phyloP scores from a whole-genome alignment of 495 filamentous ascomycete genomes.

The Aspergillus incahuasiensis region DNA sequence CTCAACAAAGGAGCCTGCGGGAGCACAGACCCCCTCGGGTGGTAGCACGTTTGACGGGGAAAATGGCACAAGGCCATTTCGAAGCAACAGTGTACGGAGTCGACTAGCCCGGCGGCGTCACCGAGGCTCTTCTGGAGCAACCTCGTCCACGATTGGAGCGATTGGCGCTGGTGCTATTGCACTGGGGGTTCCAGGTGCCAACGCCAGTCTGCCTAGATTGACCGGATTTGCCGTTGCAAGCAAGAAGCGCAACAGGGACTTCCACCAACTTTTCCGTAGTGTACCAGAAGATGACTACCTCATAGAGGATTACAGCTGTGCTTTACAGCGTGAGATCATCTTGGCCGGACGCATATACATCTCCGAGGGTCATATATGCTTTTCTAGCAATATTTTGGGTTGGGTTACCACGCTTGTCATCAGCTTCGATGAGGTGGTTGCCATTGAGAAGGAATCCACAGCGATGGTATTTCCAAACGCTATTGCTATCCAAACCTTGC shows the following conservation, averaged over 20 bases:
- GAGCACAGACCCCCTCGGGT: slow-evolving; percentile 59
- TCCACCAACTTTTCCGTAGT: slow-evolving; percentile 88
- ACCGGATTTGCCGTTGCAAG: slow-evolving; percentile 96
- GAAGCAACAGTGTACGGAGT: slow-evolving; percentile 81
- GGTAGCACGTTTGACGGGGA: slow-evolving; percentile 69
- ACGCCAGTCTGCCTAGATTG: slow-evolving; percentile 61
- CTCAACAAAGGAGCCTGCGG: slow-evolving; percentile 35
- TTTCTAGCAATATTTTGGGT: slow-evolving; percentile 97
- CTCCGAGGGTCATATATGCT: slow-evolving; percentile 95
- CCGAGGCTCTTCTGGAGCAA: slow-evolving; percentile 82
- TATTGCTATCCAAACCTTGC: slow-evolving; percentile 91
- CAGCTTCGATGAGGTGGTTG: slow-evolving; percentile 95
- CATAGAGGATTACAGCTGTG: slow-evolving; percentile 98
- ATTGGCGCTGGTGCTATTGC: slow-evolving; percentile 61
- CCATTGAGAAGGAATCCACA: slow-evolving; percentile 94
- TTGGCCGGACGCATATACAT: slow-evolving; percentile 92
- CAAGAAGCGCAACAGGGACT: slow-evolving; percentile 93
- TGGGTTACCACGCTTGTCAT: slow-evolving; percentile 98
- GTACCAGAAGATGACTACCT: slow-evolving; percentile 97
- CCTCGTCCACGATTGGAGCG: slow-evolving; percentile 64
- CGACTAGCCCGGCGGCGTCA: slow-evolving; percentile 67
- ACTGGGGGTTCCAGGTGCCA: slow-evolving; percentile 57
- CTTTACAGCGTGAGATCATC: slow-evolving; percentile 91
- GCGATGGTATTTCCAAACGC: slow-evolving; percentile 96
- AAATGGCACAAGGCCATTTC: slow-evolving; percentile 49